phyloP scores from a whole-genome alignment of 139 green algal genomes.

The Trebouxia sp. region DNA sequence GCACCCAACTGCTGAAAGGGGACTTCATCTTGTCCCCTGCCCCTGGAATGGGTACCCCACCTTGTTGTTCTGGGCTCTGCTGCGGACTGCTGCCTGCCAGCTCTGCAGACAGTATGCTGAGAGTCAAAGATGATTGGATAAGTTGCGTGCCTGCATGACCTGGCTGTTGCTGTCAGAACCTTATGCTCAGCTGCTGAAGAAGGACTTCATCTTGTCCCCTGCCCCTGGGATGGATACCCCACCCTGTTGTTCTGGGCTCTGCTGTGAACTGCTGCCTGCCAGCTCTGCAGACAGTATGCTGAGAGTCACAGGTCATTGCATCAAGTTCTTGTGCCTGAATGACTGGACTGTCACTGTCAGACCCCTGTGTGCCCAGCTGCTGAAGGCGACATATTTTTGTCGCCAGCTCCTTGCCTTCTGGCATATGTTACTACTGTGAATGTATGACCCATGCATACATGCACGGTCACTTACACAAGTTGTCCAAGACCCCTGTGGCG shows the following conservation, averaged over 20 bases:
- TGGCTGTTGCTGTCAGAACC: neutral
- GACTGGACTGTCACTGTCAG: neutral
- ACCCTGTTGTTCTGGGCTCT: neutral
- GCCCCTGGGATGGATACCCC: neutral
- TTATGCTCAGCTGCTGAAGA: neutral
- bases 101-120: too few relatives aligned
- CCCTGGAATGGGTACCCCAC: neutral
- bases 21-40: neutral
- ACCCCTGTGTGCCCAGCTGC: neutral
- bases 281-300: too few relatives aligned
- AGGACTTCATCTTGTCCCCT: neutral
- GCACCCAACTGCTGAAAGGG: neutral
- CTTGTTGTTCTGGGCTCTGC: neutral
- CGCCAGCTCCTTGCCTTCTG: neutral
- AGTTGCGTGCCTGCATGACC: neutral
- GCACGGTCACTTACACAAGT: too few relatives aligned
- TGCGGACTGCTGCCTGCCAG: too few relatives aligned
- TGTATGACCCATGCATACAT: too few relatives aligned
- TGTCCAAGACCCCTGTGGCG: too few relatives aligned
- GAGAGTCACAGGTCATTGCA: too few relatives aligned
- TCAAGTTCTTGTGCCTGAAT: too few relatives aligned
- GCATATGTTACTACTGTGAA: too few relatives aligned
- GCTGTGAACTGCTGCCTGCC: too few relatives aligned
- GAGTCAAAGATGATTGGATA: too few relatives aligned
- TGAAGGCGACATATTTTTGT: neutral